Conservation (phyloP, 306 rosid species). For the Cucurbita pepo region DNA sequence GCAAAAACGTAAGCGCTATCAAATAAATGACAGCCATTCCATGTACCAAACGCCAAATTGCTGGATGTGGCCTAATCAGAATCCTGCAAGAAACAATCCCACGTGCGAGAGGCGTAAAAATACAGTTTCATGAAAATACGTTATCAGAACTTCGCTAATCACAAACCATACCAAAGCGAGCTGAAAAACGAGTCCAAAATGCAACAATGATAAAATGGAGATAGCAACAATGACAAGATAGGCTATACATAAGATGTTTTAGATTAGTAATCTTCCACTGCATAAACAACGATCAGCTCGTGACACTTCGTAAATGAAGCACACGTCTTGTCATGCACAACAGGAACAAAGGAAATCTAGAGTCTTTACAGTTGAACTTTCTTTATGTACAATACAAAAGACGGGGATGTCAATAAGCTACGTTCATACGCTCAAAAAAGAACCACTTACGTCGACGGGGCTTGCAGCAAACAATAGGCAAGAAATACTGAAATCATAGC, state of each 20-base stretch:
- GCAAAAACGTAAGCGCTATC: slow-evolving; percentile 88
- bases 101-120: neutral
- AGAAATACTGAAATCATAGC: slow-evolving; percentile 98
- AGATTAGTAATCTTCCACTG: neutral
- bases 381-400: neutral
- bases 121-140: neutral
- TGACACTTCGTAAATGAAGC: neutral
- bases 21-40: slow-evolving; percentile 98
- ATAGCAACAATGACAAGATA: neutral
- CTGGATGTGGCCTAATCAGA: slow-evolving; percentile 97
- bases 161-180: neutral
- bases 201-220: neutral
- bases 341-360: neutral
- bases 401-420: neutral
- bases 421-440: neutral
- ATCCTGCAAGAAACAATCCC: slow-evolving; percentile 39
- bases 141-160: neutral
- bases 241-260: neutral
- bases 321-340: neutral
- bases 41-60: slow-evolving; percentile 96
- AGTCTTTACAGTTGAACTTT: neutral
- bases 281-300: neutral
- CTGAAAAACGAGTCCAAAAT: neutral
- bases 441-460: slow-evolving; percentile 84
- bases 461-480: slow-evolving; percentile 96